phyloP scores from a whole-genome alignment of 75 land plant species.

The Pinus albicaulis region DNA sequence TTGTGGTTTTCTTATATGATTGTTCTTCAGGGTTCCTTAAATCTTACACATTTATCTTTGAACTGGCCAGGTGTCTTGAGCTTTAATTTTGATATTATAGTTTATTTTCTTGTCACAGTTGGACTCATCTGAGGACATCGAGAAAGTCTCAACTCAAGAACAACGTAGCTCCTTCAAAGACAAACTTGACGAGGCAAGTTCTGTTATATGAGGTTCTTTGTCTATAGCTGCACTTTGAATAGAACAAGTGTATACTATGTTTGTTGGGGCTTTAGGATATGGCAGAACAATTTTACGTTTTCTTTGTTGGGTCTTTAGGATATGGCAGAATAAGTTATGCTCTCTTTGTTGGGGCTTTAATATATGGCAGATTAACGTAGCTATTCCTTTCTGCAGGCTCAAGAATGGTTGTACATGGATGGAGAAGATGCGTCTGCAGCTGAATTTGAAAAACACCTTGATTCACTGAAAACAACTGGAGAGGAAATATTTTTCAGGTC shows the following conservation, averaged over 20 bases:
- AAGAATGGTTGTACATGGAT: slow-evolving; percentile 94
- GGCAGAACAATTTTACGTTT: not conserved
- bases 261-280: not conserved
- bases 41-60: no score
- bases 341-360: not conserved
- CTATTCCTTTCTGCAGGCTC: slow-evolving; percentile 46
- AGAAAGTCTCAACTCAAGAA: slow-evolving; percentile 53
- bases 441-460: slow-evolving; percentile 68
- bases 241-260: not conserved
- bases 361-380: not conserved
- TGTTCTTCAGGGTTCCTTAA: not conserved
- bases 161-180: slow-evolving; percentile 62
- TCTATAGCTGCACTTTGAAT: not conserved
- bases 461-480: slow-evolving; percentile 61
- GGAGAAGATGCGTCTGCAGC: slow-evolving; percentile 85
- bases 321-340: not conserved
- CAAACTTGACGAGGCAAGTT: slow-evolving; percentile 75
- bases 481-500: slow-evolving; percentile 88
- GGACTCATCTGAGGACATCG: slow-evolving; percentile 59
- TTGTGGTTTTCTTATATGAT: not conserved
- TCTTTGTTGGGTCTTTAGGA: not conserved
- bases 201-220: not conserved
- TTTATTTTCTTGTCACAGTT: slow-evolving; percentile 38
- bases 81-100: not conserved
- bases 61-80: not conserved